These are phyloP conservation scores for Elongisporangium senticosum DNA, from an alignment of 352 stramenopile species.

Conservation along the genomic window DNA sequence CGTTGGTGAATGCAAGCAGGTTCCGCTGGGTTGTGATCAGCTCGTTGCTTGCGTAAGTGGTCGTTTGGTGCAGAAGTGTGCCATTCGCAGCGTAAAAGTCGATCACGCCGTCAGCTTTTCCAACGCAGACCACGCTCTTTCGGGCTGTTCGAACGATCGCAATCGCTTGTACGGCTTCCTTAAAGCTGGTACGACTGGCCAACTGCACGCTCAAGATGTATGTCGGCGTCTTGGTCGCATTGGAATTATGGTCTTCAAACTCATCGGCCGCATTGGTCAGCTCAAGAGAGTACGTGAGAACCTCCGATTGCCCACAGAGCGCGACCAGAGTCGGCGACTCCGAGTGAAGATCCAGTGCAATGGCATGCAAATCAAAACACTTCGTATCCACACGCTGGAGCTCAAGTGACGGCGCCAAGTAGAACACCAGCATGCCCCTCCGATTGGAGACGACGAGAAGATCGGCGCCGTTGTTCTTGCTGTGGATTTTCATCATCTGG, in stretches of 20 bases:
- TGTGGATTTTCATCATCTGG: conserved; percentile 33
- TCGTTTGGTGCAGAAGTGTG: conserved; percentile 28
- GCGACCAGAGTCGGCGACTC: conserved; percentile 15
- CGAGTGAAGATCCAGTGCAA: conserved; percentile 15
- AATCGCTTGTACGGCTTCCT: neutral
- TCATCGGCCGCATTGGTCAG: conserved; percentile 5
- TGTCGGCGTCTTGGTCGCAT: neutral
- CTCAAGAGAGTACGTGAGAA: conserved; percentile 18
- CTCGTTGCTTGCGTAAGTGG: neutral
- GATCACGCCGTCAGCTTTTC: conserved; percentile 11
- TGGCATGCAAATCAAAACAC: conserved; percentile 4
- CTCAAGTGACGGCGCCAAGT: conserved; percentile 15
- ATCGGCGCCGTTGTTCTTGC: conserved; percentile 14
- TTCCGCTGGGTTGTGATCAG: conserved; percentile 31
- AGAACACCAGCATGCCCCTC: conserved; percentile 25
- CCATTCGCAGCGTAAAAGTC: conserved; percentile 39
- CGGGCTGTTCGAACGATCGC: neutral
- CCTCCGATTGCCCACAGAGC: conserved; percentile 3
- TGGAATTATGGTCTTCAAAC: neutral
- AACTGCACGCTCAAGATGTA: neutral
- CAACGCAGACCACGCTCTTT: neutral
- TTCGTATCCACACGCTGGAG: conserved; percentile 14
- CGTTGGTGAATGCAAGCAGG: conserved; percentile 36
- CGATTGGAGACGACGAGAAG: conserved; percentile 28
- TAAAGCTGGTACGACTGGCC: neutral